Percentiles rank a stretch among this genome's conserved stretches.
phyloP scores from a whole-genome alignment of 495 filamentous ascomycete genomes.

The Darksidea phi region DNA sequence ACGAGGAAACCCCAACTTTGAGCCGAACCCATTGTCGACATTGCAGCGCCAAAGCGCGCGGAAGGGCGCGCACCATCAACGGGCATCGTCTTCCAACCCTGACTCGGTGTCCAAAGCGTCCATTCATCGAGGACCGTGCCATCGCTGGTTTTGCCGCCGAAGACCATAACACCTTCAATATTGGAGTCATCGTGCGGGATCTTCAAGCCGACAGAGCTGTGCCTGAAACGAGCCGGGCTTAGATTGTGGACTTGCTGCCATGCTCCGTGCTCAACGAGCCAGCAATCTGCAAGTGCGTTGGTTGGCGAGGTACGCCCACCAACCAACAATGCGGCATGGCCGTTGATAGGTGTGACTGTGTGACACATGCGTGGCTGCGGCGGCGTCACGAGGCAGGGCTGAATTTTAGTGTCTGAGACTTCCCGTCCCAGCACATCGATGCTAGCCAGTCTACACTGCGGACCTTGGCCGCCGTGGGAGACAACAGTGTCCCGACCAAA shows the following conservation, averaged over 20 bases:
- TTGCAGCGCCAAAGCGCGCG: conserved; percentile 62
- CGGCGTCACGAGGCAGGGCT: conserved; percentile 3
- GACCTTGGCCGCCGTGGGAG: conserved; percentile 52
- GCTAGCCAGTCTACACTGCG: conserved; percentile 54
- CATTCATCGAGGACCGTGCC: conserved; percentile 58
- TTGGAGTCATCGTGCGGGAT: conserved; percentile 33
- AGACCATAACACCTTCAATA: conserved; percentile 54
- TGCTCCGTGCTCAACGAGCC: conserved; percentile 57
- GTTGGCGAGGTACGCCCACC: conserved; percentile 77
- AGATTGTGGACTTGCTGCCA: conserved; percentile 67
- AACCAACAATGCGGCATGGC: conserved; percentile 59
- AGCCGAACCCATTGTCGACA: conserved; percentile 43
- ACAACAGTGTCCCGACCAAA: conserved; percentile 45
- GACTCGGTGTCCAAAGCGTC: conserved; percentile 60
- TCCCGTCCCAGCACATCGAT: conserved; percentile 52
- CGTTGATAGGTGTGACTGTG: conserved; percentile 61
- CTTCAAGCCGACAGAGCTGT: conserved; percentile 59
- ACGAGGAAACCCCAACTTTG: conserved; percentile 56
- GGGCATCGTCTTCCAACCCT: conserved; percentile 53
- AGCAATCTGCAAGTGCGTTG: conserved; percentile 65
- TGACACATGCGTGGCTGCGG: conserved; percentile 62
- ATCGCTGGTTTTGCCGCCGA: conserved; percentile 66
- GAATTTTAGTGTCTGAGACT: not conserved
- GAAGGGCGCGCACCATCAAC: conserved; percentile 45
- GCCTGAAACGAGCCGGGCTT: conserved; percentile 67